These are phyloP conservation scores for Aegilops tauschii DNA, from an alignment of 176 grass and related monocot genomes.

Conservation along the genomic window DNA sequence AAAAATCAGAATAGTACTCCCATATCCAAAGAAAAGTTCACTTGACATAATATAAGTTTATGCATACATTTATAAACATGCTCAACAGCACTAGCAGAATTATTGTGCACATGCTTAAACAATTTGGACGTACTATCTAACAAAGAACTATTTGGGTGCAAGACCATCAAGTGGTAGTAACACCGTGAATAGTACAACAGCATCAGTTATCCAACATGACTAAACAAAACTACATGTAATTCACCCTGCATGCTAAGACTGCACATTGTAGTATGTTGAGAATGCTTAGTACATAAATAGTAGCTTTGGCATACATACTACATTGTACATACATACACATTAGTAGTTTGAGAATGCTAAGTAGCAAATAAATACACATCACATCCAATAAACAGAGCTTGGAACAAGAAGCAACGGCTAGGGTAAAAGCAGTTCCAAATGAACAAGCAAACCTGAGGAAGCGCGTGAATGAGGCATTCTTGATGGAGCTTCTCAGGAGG, in stretches of 20 bases:
- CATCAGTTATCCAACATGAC: neutral
- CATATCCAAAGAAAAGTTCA: slow-evolving; percentile 5
- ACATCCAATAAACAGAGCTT: neutral
- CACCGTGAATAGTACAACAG: neutral
- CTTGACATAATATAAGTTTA: slow-evolving; percentile 3
- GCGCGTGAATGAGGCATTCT: neutral
- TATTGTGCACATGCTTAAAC: neutral
- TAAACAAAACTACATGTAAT: neutral
- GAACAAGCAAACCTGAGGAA: slow-evolving; percentile 33
- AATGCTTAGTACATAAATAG: neutral
- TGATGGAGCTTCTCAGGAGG: slow-evolving; percentile 24
- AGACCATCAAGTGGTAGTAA: neutral
- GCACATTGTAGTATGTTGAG: neutral
- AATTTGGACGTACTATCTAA: neutral
- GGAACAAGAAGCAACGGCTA: neutral
- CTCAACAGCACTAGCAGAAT: slow-evolving; percentile 7
- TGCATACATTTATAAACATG: neutral
- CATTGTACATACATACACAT: neutral
- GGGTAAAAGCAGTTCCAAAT: neutral
- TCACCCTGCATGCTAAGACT: neutral
- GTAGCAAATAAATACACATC: neutral
- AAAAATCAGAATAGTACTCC: slow-evolving; percentile 16
- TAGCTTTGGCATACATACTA: neutral
- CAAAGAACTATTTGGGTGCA: neutral
- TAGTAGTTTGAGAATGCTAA: neutral